phyloP scores from a whole-genome alignment of 192 early-diverging fungal species.

The Podila epigama region DNA sequence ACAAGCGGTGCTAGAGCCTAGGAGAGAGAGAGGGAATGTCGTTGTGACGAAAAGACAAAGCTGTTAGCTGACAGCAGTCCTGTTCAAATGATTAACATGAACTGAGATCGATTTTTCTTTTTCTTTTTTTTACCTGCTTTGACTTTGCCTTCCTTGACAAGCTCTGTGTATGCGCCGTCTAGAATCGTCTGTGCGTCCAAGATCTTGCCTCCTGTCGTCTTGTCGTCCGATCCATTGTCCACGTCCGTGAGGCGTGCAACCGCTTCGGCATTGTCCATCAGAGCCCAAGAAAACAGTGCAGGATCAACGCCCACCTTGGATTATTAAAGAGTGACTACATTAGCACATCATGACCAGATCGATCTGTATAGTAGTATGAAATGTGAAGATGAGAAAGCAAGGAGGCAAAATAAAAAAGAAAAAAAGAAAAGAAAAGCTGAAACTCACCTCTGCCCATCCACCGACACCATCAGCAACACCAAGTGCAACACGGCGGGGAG shows the following conservation, averaged over 20 bases:
- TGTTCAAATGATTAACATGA: too few relatives aligned
- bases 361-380: too few relatives aligned
- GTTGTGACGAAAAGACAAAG: neutral
- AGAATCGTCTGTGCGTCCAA: slow-evolving; percentile 62
- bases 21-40: neutral
- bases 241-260: slow-evolving; percentile 47
- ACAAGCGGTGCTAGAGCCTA: slow-evolving; percentile 65
- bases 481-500: slow-evolving; percentile 58
- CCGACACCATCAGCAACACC: slow-evolving; percentile 70
- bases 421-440: slow-evolving; percentile 21
- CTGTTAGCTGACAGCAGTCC: too few relatives aligned
- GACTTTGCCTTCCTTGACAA: slow-evolving; percentile 59
- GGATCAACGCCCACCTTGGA: slow-evolving; percentile 50
- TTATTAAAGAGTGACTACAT: neutral
- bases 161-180: slow-evolving; percentile 55
- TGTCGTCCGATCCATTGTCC: slow-evolving; percentile 14
- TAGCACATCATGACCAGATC: neutral
- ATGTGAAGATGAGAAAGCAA: neutral
- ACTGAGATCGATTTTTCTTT: too few relatives aligned
- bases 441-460: slow-evolving; percentile 63
- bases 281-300: slow-evolving; percentile 64
- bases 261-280: slow-evolving; percentile 66
- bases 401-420: neutral
- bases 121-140: slow-evolving; percentile 47
- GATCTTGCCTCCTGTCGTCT: slow-evolving; percentile 21